phyloP scores from a whole-genome alignment of 768 basidiomycete genomes.

The Neoboletus magnificus region DNA sequence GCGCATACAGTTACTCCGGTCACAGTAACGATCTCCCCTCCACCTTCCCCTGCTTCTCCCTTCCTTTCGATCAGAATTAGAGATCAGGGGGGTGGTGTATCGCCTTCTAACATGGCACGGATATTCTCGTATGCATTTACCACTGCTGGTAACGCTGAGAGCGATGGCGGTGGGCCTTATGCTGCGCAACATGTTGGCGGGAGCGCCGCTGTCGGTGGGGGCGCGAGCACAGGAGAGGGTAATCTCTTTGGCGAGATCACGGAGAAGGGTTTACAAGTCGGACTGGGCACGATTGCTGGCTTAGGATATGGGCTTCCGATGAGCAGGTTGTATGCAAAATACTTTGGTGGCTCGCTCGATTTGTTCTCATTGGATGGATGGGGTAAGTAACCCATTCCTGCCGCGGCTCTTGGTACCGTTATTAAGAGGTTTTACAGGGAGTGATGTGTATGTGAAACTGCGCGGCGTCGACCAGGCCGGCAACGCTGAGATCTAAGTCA shows the following conservation, averaged over 20 bases:
- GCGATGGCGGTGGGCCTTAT: conserved; percentile 64
- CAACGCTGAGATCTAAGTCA: conserved; percentile 44
- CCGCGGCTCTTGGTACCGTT: not conserved
- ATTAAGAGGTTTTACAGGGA: conserved; percentile 30
- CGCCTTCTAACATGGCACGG: conserved; percentile 65
- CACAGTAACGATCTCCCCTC: conserved; percentile 65
- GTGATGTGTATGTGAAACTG: conserved; percentile 54
- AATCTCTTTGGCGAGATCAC: conserved; percentile 77
- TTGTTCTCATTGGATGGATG: conserved; percentile 80
- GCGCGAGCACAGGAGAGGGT: conserved; percentile 38
- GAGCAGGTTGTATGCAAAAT: conserved; percentile 74
- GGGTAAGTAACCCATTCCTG: conserved; percentile 45
- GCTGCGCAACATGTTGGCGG: conserved; percentile 78
- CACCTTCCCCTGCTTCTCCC: conserved; percentile 34
- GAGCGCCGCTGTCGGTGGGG: conserved; percentile 55
- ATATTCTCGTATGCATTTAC: conserved; percentile 94
- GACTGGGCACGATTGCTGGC: conserved; percentile 87
- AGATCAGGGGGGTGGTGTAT: conserved; percentile 85
- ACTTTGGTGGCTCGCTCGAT: conserved; percentile 85
- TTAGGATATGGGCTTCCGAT: conserved; percentile 85
- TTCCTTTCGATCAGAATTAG: conserved; percentile 77
- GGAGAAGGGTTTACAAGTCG: conserved; percentile 70
- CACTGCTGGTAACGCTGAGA: conserved; percentile 59
- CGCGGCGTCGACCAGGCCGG: conserved; percentile 51
- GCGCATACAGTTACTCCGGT: conserved; percentile 54